Conservation (phyloP, 2,329 filamentous ascomycete species). For the Chaetothyriales sp. region DNA sequence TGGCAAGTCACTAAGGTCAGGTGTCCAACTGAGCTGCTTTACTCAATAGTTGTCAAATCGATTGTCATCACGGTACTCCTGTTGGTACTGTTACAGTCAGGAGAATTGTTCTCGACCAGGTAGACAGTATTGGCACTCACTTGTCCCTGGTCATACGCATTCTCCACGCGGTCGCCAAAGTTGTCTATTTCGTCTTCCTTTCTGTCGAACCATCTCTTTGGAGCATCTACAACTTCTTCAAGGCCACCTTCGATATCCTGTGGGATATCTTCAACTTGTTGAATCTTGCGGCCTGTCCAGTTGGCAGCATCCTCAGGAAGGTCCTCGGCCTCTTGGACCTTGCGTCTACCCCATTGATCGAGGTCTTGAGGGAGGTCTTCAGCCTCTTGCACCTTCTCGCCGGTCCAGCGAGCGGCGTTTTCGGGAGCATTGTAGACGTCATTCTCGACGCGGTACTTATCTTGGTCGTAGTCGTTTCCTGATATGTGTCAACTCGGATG, state of each 20-base stretch:
- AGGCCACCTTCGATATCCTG: constrained; percentile 23
- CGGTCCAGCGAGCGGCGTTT: neutral
- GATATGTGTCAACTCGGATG: neutral
- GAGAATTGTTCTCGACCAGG: neutral
- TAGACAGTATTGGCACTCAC: neutral
- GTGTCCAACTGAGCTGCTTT: neutral
- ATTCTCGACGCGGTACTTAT: constrained; percentile 23
- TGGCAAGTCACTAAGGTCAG: neutral
- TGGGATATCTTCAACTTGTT: constrained; percentile 30
- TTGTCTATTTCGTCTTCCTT: constrained; percentile 32
- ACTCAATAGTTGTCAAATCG: neutral
- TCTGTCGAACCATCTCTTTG: constrained; percentile 27
- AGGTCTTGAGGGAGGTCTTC: neutral
- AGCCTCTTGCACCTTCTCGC: neutral
- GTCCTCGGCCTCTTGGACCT: constrained; percentile 23
- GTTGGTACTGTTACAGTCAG: neutral
- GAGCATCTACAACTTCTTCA: constrained; percentile 23
- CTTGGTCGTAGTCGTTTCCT: constrained; percentile 25
- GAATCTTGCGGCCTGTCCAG: constrained; percentile 31
- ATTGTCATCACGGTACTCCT: neutral
- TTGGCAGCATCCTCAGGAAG: constrained; percentile 31
- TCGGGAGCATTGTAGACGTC: constrained; percentile 10
- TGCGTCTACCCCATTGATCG: neutral
- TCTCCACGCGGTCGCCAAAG: constrained; percentile 30
- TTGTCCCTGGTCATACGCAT: constrained; percentile 32